Base-by-base conservation (phyloP, 1,284 basidiomycete species). In the Ustilago xerochloae region DNA sequence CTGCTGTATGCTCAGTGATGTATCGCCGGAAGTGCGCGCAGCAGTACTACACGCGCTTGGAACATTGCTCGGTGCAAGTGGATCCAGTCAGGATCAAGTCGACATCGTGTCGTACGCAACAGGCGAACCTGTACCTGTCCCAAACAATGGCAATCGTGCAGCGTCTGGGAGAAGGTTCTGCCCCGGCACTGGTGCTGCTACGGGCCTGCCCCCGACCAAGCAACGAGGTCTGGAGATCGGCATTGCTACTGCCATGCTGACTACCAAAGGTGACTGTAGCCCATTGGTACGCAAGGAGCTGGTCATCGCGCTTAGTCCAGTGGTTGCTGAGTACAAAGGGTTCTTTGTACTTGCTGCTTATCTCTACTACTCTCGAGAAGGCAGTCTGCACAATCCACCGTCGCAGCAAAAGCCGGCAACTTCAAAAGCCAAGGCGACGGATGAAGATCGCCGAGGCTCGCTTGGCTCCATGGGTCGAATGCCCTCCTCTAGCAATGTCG, bases 241-340 rank as follows among this genome's bases (percentile, higher is more conserved):
- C 16, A 83, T 89, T 30, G 88, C 87, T 5, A 87, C 87, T 66
- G 87, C 87, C 9, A 83, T 85, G 46, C 90, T 93, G 47, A 85
- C 86, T 1, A 91, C 94, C 67, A 93, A 93, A 84, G 93, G 94
- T 59, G 96, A 99, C 82, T 96, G 93, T 3, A 94, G 92, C 69
- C 96, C 97, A 0, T 92, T 97, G 89, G 95, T 96, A 7, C 88
- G 97, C 68, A 97, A 97, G 85, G 97, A 99, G 84, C 87, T 98
- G 12, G 88, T 98, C 35, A 90, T 97, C 35, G 88, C 98, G 39
- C 90, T 98, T 53, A 95, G 93, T 77, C 93, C 93, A 76, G 87
- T 99, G 22, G 94, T 96, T 15, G 92, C 93, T 82, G 94, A 97
- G 85, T 98, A 95, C 92, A 88, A 93, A 64, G 95, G 96, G 10